Percentiles rank a stretch among this genome's conserved stretches.
Evolutionary conservation across 2,329 filamentous ascomycete genomes (phyloP).

Genomic region (Trichophyton schoenleinii): DNA sequence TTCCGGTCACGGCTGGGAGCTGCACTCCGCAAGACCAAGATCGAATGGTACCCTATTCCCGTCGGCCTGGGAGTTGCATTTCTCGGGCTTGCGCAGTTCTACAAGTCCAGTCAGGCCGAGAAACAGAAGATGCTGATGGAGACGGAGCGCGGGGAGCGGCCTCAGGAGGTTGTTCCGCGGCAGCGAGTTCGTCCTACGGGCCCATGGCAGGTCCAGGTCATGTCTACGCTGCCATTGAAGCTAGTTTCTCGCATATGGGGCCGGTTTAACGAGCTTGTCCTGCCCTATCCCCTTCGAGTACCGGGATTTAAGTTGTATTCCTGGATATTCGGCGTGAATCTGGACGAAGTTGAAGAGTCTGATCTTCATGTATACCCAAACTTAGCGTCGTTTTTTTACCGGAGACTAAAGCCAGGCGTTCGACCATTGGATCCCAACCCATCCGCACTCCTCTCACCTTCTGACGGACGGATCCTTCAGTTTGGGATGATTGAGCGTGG

Average conservation of each 20-base stretch:
- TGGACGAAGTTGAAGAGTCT: slow-evolving; percentile 74
- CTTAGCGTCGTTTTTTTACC: slow-evolving; percentile 93
- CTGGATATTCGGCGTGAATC: slow-evolving; percentile 78
- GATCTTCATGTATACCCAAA: slow-evolving; percentile 88
- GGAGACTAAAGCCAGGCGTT: slow-evolving; percentile 75
- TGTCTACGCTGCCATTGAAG: slow-evolving; percentile 86
- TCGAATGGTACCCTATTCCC: slow-evolving; percentile 85
- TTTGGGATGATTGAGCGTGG: slow-evolving; percentile 85
- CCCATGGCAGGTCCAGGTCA: slow-evolving; percentile 86
- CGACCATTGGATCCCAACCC: slow-evolving; percentile 73
- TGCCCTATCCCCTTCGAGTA: slow-evolving; percentile 76
- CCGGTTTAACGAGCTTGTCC: slow-evolving; percentile 74
- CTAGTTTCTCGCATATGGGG: slow-evolving; percentile 84
- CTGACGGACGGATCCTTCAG: slow-evolving; percentile 83
- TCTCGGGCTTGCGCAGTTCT: slow-evolving; percentile 70
- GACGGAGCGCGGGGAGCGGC: slow-evolving; percentile 29
- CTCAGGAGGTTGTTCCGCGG: slow-evolving; percentile 31
- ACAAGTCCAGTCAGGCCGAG: slow-evolving; percentile 50
- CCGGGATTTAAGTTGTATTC: slow-evolving; percentile 89
- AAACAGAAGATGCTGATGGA: slow-evolving; percentile 39
- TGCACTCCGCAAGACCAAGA: slow-evolving; percentile 50
- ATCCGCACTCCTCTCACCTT: slow-evolving; percentile 70
- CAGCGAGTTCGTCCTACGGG: slow-evolving; percentile 65
- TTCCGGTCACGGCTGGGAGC: slow-evolving; percentile 46
- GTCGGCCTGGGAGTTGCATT: slow-evolving; percentile 75